phyloP scores from a whole-genome alignment of 75 land plant species.

The Sequoia sempervirens region DNA sequence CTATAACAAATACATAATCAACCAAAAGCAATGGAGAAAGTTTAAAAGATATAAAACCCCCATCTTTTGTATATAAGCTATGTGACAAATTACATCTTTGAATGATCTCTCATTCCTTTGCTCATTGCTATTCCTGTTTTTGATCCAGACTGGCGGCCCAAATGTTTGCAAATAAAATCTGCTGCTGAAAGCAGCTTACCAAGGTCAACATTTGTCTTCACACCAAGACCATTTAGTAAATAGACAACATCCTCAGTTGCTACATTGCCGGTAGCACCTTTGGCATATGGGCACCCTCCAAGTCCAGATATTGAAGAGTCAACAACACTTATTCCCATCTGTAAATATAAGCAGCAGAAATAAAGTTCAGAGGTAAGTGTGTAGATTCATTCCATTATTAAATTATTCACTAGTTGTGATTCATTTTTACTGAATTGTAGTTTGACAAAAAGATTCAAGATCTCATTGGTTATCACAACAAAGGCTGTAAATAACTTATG shows the following conservation, averaged over 20 bases:
- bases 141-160: slow-evolving; percentile 82
- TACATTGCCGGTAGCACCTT: slow-evolving; percentile 96
- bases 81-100: slow-evolving; percentile 35
- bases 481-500: not conserved
- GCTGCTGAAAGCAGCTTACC: slow-evolving; percentile 75
- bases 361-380: not conserved
- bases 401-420: not conserved
- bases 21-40: not conserved
- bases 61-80: not conserved
- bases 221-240: slow-evolving; percentile 85
- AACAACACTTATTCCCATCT: slow-evolving; percentile 89
- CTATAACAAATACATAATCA: not conserved
- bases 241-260: slow-evolving; percentile 96
- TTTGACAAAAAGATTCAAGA: slow-evolving; percentile 1
- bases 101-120: slow-evolving; percentile 36
- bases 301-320: slow-evolving; percentile 95
- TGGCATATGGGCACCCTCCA: slow-evolving; percentile 97
- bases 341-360: slow-evolving; percentile 12
- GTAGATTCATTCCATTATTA: not conserved
- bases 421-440: not conserved
- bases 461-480: not conserved
- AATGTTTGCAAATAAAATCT: slow-evolving; percentile 75
- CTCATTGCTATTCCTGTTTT: slow-evolving; percentile 79
- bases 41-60: not conserved
- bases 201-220: slow-evolving; percentile 77